A percentile compares a stretch with the other conserved stretches of the same genome.
Evolutionary conservation across 192 early-diverging fungal genomes (phyloP).

Genomic region (Backusella tarrabulga): DNA sequence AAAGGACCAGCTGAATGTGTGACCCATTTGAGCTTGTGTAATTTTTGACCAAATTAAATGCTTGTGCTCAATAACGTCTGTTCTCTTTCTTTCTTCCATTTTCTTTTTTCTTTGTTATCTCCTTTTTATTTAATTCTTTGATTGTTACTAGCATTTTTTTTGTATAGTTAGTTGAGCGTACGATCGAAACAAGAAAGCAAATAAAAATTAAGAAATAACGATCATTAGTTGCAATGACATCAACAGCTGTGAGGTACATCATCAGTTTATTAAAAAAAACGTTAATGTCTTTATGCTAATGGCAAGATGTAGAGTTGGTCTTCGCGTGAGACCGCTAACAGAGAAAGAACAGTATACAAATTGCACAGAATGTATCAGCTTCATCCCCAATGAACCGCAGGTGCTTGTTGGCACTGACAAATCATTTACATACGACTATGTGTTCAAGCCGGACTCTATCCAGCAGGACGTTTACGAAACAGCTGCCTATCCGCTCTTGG

Average conservation of each 20-base stretch:
- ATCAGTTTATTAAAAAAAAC: background rate
- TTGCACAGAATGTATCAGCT: slow-evolving; percentile 58
- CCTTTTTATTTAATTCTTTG: background rate
- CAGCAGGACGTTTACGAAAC: slow-evolving; percentile 61
- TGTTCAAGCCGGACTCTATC: slow-evolving; percentile 51
- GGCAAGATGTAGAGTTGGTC: slow-evolving; percentile 56
- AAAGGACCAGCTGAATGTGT: slow-evolving; percentile 6
- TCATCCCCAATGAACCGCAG: slow-evolving; percentile 59
- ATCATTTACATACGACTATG: slow-evolving; percentile 72
- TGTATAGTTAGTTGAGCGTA: slow-evolving; percentile 2
- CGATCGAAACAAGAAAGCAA: background rate
- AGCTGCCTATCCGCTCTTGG: slow-evolving; percentile 57
- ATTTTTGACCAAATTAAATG: background rate
- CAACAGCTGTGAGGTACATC: slow-evolving; percentile 38
- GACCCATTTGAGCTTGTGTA: background rate
- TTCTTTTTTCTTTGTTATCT: slow-evolving; percentile 14
- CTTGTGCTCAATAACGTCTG: slow-evolving; percentile 3
- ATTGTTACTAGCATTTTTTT: background rate
- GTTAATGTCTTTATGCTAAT: background rate
- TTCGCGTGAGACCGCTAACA: slow-evolving; percentile 77
- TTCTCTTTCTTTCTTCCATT: background rate
- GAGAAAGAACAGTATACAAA: slow-evolving; percentile 71
- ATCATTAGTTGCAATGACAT: slow-evolving; percentile 14
- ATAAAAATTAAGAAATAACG: background rate
- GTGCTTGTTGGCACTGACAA: slow-evolving; percentile 60